Base-by-base conservation (phyloP, 2,329 filamentous ascomycete species). In the Onygenales sp. region DNA sequence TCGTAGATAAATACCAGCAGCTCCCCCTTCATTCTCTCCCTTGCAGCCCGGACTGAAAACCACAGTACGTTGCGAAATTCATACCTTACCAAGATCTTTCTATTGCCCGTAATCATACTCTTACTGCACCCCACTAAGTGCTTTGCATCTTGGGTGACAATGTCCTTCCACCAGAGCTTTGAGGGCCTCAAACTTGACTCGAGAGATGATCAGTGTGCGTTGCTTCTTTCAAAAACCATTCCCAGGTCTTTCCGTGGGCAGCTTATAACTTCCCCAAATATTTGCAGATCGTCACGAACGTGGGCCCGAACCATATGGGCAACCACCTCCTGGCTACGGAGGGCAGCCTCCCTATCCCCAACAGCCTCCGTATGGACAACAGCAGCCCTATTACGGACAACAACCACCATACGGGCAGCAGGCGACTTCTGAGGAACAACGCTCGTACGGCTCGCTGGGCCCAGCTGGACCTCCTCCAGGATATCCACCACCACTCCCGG, bases 131-230 rank as follows among this genome's bases (percentile, higher is more conserved):
- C 5, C 21, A 27, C 21, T 27, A 32, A 43, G 27, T 13, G 14
- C 43, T 14, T 32, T 21, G 31, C 8, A 13, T 33, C 21, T 13
- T 27, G 13, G n/a, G 27, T 32, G 32, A 32, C 36, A n/a, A 76
- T 75, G 72, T 75, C 72, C 38, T 75, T 75, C 61, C 70, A 75
- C 62, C 71, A 70, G 57, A 73, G 73, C 58, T 69, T 76, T 43
- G 75, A 79, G 61, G 72, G 73, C 60, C 68, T 80, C 52, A 72
- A 69, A 50, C 69, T 78, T 59, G 74, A 74, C 55, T 32, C 21
- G n/a, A 47, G 47, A 9, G 72, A 72, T 50, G 50, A 55, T 55
- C 52, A 50, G 54, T 39, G 46, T 39, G n/a, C 13, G 44, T 17
- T 6, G 17, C 27, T 32, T 14, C 11, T 21, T 6, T 11, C 9